Percentiles rank a stretch among this genome's conserved stretches.
Conservation (phyloP, 2,329 filamentous ascomycete genomes). For the Penicillium sp. region DNA sequence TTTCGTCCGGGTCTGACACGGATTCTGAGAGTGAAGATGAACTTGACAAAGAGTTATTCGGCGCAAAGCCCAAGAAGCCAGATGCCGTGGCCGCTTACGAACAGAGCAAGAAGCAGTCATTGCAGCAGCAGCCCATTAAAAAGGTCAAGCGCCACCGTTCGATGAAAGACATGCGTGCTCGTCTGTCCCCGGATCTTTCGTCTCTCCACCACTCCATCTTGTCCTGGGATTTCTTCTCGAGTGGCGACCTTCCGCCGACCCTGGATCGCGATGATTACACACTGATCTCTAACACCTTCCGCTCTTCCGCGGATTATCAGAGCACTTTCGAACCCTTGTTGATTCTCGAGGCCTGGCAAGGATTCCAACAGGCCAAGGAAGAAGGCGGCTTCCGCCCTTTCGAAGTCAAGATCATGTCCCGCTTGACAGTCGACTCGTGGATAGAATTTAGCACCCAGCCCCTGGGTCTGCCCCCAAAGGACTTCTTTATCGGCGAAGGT, state of each 20-base stretch:
- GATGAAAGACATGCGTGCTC: slow-evolving; percentile 89
- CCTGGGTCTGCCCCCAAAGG: slow-evolving; percentile 66
- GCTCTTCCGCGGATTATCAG: slow-evolving; percentile 75
- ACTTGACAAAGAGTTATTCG: slow-evolving; percentile 68
- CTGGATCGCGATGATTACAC: slow-evolving; percentile 68
- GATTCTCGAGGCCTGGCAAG: slow-evolving; percentile 92
- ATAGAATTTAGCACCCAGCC: slow-evolving; percentile 87
- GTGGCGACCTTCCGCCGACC: slow-evolving; percentile 78
- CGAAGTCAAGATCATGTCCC: slow-evolving; percentile 81
- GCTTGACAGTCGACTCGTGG: slow-evolving; percentile 88
- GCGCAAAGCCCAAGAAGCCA: slow-evolving; percentile 38
- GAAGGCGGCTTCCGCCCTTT: slow-evolving; percentile 79
- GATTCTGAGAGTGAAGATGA: slow-evolving; percentile 75
- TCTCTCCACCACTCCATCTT: slow-evolving; percentile 81
- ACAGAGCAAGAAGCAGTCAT: slow-evolving; percentile 46
- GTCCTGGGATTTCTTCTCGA: slow-evolving; percentile 91
- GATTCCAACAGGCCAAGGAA: slow-evolving; percentile 84
- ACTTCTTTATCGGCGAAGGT: slow-evolving; percentile 73
- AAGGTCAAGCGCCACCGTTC: slow-evolving; percentile 79
- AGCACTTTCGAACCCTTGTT: slow-evolving; percentile 86
- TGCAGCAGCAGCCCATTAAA: slow-evolving; percentile 71
- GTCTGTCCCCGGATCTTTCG: slow-evolving; percentile 84
- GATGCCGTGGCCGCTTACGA: slow-evolving; percentile 47
- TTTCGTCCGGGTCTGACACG: slow-evolving; percentile 64
- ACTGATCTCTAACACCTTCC: slow-evolving; percentile 74